These are phyloP conservation scores for Candida sp. DNA, from an alignment of 1,139 yeast genomes.

Conservation along the genomic window DNA sequence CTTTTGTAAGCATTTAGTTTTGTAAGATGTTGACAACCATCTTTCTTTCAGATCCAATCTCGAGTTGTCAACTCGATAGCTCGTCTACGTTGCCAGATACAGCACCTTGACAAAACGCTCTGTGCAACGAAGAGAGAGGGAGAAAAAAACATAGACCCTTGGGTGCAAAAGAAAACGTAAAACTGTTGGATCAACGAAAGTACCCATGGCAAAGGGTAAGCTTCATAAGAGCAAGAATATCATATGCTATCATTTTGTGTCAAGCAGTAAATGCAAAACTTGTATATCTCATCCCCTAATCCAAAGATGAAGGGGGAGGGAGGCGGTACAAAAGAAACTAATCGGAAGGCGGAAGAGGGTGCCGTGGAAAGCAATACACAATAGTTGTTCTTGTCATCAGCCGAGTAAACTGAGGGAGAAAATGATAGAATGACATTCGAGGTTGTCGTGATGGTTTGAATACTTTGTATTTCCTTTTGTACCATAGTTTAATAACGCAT, in stretches of 20 bases:
- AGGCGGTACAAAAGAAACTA: neutral
- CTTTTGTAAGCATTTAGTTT: neutral
- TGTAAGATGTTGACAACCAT: slow-evolving; percentile 1
- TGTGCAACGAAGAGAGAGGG: neutral
- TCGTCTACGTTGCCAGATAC: neutral
- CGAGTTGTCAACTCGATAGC: slow-evolving; percentile 1
- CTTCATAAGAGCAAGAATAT: neutral
- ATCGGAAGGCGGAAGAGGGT: too few relatives aligned
- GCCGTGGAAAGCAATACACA: too few relatives aligned
- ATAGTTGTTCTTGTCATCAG: too few relatives aligned
- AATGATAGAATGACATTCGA: too few relatives aligned
- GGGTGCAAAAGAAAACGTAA: neutral
- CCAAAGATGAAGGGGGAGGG: neutral
- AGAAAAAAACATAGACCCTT: neutral
- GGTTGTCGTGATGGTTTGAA: neutral
- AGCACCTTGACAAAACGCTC: neutral
- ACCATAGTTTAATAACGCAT: neutral
- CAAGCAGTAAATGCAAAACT: neutral
- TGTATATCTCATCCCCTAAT: neutral
- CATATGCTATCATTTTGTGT: neutral
- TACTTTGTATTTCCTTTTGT: neutral
- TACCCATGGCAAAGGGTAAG: neutral
- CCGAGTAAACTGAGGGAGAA: too few relatives aligned
- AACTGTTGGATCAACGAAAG: neutral
- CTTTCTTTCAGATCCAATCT: neutral